These are phyloP conservation scores for Colletotrichum gigasporum DNA, from an alignment of 2,329 filamentous ascomycete genomes.

Conservation along the genomic window DNA sequence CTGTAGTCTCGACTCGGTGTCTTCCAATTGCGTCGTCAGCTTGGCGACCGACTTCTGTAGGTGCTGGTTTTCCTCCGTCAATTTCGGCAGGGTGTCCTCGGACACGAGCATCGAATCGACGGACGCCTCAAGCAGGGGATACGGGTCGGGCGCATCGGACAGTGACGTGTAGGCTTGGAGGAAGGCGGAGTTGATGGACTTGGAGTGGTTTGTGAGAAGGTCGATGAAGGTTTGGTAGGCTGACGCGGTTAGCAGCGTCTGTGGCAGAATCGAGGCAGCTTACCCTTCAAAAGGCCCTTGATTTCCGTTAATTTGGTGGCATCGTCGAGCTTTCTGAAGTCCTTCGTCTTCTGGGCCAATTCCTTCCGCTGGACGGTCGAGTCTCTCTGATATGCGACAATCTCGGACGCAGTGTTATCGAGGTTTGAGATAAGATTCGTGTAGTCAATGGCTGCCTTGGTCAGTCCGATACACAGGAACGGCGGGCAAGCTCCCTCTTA, in stretches of 20 bases:
- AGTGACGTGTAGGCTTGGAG: conserved; percentile 91
- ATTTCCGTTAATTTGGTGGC: conserved; percentile 85
- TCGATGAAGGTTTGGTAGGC: conserved; percentile 99
- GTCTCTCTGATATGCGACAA: conserved; percentile 92
- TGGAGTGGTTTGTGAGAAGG: conserved; percentile 93
- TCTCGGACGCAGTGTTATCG: conserved; percentile 93
- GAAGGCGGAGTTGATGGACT: conserved; percentile 92
- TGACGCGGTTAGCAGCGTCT: conserved; percentile 42
- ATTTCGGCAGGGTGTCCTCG: conserved; percentile 89
- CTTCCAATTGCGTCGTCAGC: conserved; percentile 83
- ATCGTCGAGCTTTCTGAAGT: conserved; percentile 95
- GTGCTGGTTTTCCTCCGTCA: conserved; percentile 88
- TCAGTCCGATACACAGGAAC: conserved; percentile 22
- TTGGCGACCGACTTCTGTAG: conserved; percentile 81
- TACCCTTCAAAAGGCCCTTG: conserved; percentile 86
- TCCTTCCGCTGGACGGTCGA: conserved; percentile 97
- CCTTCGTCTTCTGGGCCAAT: conserved; percentile 98
- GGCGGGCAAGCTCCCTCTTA: conserved; percentile 52
- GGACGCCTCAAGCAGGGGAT: conserved; percentile 93
- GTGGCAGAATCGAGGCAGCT: neutral
- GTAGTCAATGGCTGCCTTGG: conserved; percentile 80
- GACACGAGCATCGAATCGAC: conserved; percentile 93
- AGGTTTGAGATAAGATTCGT: conserved; percentile 84
- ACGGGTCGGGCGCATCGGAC: conserved; percentile 95
- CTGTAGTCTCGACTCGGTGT: conserved; percentile 82